Evolutionary conservation across 192 early-diverging fungal species (phyloP), one percentile per base, ranked within the genome.

Genomic region (Coemansia sp.): DNA sequence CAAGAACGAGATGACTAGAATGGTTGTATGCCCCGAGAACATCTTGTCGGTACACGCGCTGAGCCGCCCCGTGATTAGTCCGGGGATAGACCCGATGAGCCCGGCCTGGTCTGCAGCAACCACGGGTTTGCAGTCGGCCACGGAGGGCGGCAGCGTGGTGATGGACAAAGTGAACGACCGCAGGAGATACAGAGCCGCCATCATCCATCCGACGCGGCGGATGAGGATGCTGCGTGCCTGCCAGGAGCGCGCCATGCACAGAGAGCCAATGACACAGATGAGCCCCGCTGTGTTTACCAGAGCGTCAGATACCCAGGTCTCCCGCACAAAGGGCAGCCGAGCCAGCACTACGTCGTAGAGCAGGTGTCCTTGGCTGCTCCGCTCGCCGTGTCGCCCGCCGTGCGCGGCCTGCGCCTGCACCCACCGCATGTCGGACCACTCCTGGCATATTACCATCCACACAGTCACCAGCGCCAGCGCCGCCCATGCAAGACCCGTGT

Each of bases 31-130:
- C 8, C 87, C 87, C 24, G 86, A 87, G 46, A 84, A 89, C 37
- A 89, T 79, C 60, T 84, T 85, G 73, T 89, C 85, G 6, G 86
- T 85, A 70, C 87, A 89, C 20, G 76, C 79, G 45, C 74, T 69
- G 17, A 63, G 58, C 43, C 69, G 32, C 3, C 85, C 85, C 17
- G 73, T 71, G 36, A 75, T 60, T 43, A 74, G 74, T 6, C 57
- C 62, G 5, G 61, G 68, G 17, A 77, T 45, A 11, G 74, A 58
- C 15, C 27, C 45, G 2, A 64, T 11, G 43, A 71, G 39, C 3
- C 68, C 59, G 54, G 59, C 15, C 39, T 56, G 2, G 47, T 67
- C 57, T 39, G 59, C 24, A 27, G 70, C 42, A 36, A 68, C 32
- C 39, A 57, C 42, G 40, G 65, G 59, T 19, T 40, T 22, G 74